Evolutionary conservation across 495 filamentous ascomycete genomes (phyloP).

Genomic region (Podospora fimiseda): DNA sequence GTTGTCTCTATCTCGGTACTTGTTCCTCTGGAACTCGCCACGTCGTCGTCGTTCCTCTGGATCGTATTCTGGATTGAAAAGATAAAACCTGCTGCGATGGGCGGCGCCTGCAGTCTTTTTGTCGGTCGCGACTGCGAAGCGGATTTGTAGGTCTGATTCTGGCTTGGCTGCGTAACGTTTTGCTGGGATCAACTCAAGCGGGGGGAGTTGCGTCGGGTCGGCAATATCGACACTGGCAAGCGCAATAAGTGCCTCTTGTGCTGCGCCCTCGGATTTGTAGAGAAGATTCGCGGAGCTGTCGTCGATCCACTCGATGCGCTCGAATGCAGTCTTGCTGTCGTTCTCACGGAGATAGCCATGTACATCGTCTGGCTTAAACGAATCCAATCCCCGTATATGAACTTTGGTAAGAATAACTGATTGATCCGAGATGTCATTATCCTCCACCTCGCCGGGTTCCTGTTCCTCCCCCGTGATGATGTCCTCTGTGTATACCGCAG

Average conservation of each 20-base stretch:
- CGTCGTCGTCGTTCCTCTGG: constrained; percentile 62
- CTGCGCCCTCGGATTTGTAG: constrained; percentile 61
- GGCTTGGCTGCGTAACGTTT: constrained; percentile 60
- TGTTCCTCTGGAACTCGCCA: constrained; percentile 36
- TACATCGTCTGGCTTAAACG: constrained; percentile 70
- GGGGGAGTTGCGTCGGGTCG: constrained; percentile 40
- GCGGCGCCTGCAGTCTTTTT: constrained; percentile 71
- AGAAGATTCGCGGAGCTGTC: constrained; percentile 84
- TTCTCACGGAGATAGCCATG: constrained; percentile 62
- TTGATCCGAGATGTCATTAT: constrained; percentile 20
- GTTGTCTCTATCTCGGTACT: constrained; percentile 53
- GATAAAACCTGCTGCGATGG: constrained; percentile 80
- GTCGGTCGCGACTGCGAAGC: constrained; percentile 68
- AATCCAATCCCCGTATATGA: constrained; percentile 75
- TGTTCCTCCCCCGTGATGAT: constrained; percentile 32
- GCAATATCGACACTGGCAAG: constrained; percentile 44
- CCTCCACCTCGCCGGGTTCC: constrained; percentile 35
- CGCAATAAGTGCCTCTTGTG: constrained; percentile 61
- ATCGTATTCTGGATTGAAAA: constrained; percentile 83
- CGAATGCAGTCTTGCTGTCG: constrained; percentile 47
- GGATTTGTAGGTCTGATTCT: constrained; percentile 61
- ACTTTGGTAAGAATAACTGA: constrained; percentile 56
- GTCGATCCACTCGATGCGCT: constrained; percentile 86
- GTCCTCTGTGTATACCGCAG: constrained; percentile 43
- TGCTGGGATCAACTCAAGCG: constrained; percentile 50